Base-by-base conservation (phyloP, 352 stramenopile species). In the Phytophthora idaei region DNA sequence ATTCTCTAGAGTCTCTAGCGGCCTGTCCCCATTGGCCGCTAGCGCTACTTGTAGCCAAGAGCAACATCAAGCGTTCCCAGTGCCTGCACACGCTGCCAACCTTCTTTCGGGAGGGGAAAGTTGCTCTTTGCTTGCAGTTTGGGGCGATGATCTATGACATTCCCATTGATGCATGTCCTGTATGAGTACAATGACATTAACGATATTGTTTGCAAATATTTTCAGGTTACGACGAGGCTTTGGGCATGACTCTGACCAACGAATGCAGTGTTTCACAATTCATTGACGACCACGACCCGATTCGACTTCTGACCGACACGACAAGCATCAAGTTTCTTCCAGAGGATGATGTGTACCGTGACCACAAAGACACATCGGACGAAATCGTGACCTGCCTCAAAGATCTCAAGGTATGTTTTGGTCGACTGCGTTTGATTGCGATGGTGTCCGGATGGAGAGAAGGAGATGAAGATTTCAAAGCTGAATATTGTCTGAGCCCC, bases 241-340 rank as follows among this genome's bases (percentile, higher is more conserved):
- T 97, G 0, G 93, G 93, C 21, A 75, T 90, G 73, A 93, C 79
- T 6, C 71, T 98, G 36, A 94, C 82, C 1, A 93, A 94, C 62
- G 87, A 90, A 47, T 90, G 80, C 51, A 92, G 81, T 17, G 90
- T 97, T 1, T 83, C 82, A 6, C 89, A 97, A 49, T 97, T 97
- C 52, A 72, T 97, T 3, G 85, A 93, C 28, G 80, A 75, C 0
- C 88, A 93, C 27, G 97, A 99, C 63, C 97, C 98, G 5, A 98
- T 99, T 55, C 90, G 97, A 44, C 77, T 99, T 25, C 66, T 99
- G 11, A 98, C 93, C 3, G 91, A 98, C 52, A 93, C 91, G 36
- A 99, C 95, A 0, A 90, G 96, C 15, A 90, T 99, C 17, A 81
- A 82, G 0, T 99, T 99, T 74, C 54, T 90, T 11, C 79, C 81